Percentiles rank a stretch among this genome's conserved stretches.
These are phyloP conservation scores for Arthonia radiata DNA, from an alignment of 495 filamentous ascomycete genomes.

Conservation along the genomic window DNA sequence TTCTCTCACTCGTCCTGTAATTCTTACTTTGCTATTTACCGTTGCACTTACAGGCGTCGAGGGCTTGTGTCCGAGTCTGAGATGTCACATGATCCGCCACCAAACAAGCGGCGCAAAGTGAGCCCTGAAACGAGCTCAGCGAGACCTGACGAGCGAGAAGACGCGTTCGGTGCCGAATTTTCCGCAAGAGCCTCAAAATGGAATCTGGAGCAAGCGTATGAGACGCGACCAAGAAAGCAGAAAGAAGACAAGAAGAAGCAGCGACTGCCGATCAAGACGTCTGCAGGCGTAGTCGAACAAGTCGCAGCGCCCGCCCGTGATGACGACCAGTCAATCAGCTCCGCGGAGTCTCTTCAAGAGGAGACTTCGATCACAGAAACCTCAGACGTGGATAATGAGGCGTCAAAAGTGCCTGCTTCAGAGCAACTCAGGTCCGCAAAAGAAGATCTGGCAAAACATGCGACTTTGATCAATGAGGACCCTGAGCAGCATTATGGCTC, in stretches of 20 bases:
- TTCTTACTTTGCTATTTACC: too few relatives aligned
- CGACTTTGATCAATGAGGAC: slow-evolving; percentile 61
- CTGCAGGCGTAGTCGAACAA: slow-evolving; percentile 43
- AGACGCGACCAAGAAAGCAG: slow-evolving; percentile 49
- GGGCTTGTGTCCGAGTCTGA: too few relatives aligned
- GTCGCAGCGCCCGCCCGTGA: slow-evolving; percentile 15
- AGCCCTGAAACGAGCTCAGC: too few relatives aligned
- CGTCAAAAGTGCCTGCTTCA: slow-evolving; percentile 38
- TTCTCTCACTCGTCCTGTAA: too few relatives aligned
- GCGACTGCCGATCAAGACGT: slow-evolving; percentile 63
- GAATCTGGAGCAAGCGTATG: slow-evolving; percentile 85
- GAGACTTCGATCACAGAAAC: slow-evolving; percentile 16
- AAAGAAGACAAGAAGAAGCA: slow-evolving; percentile 40
- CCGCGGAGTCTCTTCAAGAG: slow-evolving; percentile 23
- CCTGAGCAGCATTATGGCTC: slow-evolving; percentile 64
- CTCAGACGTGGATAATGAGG: slow-evolving; percentile 21
- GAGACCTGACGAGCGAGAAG: too few relatives aligned
- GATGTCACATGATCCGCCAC: too few relatives aligned
- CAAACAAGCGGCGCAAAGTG: too few relatives aligned
- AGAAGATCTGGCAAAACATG: slow-evolving; percentile 72
- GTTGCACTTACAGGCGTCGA: too few relatives aligned
- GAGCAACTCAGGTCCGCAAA: slow-evolving; percentile 69
- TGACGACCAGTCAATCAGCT: slow-evolving; percentile 26
- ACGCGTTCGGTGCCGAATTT: too few relatives aligned
- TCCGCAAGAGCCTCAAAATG: slow-evolving; percentile 29